These are phyloP conservation scores for Borealophlyctis nickersoniae DNA, from an alignment of 192 early-diverging fungal species.

Conservation along the genomic window DNA sequence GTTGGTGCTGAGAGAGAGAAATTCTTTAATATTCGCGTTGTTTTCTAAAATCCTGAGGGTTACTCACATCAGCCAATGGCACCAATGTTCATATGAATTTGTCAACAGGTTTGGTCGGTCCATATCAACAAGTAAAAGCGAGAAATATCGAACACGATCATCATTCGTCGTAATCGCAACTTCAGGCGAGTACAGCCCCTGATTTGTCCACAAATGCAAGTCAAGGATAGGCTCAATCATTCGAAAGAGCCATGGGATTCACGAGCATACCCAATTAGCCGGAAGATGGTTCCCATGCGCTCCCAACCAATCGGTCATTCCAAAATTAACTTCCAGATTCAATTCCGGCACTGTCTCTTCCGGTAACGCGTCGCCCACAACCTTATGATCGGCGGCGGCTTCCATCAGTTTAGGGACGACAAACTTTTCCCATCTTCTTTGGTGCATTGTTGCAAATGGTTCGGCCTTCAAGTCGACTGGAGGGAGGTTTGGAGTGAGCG, in stretches of 20 bases:
- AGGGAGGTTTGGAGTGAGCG: background rate
- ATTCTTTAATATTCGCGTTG: background rate
- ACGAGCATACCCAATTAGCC: conserved; percentile 31
- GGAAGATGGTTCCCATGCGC: conserved; percentile 39
- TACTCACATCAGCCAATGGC: conserved; percentile 50
- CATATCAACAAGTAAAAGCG: conserved; percentile 41
- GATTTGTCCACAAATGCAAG: conserved; percentile 33
- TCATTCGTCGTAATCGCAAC: conserved; percentile 33
- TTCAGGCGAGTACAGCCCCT: conserved; percentile 47
- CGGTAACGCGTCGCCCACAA: conserved; percentile 39
- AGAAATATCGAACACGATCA: conserved; percentile 24
- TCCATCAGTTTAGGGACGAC: conserved; percentile 30
- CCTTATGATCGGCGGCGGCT: conserved; percentile 12
- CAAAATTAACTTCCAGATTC: conserved; percentile 47
- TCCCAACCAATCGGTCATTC: conserved; percentile 43
- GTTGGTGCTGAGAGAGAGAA: conserved; percentile 28
- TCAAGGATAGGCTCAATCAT: background rate
- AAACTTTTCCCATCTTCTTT: conserved; percentile 25
- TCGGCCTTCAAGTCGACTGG: conserved; percentile 21
- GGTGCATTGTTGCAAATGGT: conserved; percentile 37
- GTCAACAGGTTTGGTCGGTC: conserved; percentile 37
- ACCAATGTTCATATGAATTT: conserved; percentile 48
- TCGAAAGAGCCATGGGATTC: conserved; percentile 3
- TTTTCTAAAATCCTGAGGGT: background rate
- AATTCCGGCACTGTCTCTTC: conserved; percentile 20